phyloP scores from a whole-genome alignment of 768 basidiomycete genomes.

The Lentinus tigrinus region DNA sequence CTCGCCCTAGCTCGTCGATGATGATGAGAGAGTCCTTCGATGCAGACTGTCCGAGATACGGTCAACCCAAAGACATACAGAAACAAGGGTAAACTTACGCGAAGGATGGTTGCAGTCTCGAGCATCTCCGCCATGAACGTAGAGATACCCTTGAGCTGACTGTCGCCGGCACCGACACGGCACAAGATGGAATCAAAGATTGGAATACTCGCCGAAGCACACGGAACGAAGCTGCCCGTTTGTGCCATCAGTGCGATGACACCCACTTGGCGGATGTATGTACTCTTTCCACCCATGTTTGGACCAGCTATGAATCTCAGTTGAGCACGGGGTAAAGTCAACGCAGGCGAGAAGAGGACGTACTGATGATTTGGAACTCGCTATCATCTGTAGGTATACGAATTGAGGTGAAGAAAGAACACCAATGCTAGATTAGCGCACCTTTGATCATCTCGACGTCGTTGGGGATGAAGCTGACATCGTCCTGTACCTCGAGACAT shows the following conservation, averaged over 20 bases:
- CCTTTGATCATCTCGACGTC: constrained; percentile 94
- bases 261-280: constrained; percentile 93
- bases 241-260: constrained; percentile 98
- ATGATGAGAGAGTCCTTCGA: constrained; percentile 92
- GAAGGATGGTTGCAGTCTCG: constrained; percentile 93
- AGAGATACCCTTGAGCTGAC: constrained; percentile 95
- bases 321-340: not conserved
- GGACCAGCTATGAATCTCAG: constrained; percentile 69
- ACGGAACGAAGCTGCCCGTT: constrained; percentile 93
- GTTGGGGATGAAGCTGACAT: constrained; percentile 92
- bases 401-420: not conserved
- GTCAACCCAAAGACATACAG: not conserved
- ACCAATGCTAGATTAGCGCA: constrained; percentile 23
- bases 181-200: constrained; percentile 96
- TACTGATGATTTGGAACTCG: constrained; percentile 95
- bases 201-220: constrained; percentile 79
- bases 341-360: constrained; percentile 18
- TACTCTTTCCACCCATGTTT: constrained; percentile 99
- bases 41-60: constrained; percentile 60
- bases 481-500: constrained; percentile 95
- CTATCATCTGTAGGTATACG: constrained; percentile 53
- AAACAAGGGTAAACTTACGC: constrained; percentile 45
- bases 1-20: constrained; percentile 95
- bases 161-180: constrained; percentile 96
- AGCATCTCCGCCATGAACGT: constrained; percentile 99